A percentile compares a stretch with the other conserved stretches of the same genome.
These are phyloP conservation scores for Meyerozyma carpophila DNA, from an alignment of 1,139 yeast species.

Conservation along the genomic window DNA sequence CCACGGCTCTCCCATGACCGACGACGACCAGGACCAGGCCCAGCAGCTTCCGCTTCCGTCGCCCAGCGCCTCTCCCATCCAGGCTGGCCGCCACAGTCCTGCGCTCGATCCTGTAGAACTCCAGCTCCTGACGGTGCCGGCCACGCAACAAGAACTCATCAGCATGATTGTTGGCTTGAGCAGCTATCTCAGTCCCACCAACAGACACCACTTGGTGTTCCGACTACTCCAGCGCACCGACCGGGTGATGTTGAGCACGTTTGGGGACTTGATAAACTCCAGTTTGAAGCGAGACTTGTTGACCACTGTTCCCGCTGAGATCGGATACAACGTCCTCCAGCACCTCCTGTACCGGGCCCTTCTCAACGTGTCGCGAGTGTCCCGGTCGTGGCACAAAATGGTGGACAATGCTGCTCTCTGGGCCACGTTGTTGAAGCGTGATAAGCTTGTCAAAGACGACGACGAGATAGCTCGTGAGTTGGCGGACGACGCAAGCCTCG, in stretches of 20 bases:
- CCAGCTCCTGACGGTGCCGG: conserved; percentile 24
- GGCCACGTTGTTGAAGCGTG: conserved; percentile 50
- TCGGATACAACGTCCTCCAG: conserved; percentile 63
- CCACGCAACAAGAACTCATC: conserved; percentile 37
- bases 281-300: conserved; percentile 72
- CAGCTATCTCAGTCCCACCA: conserved; percentile 29
- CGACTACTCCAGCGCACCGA: conserved; percentile 60
- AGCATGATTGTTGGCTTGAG: conserved; percentile 32
- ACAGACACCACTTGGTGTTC: conserved; percentile 49
- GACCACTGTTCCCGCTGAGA: conserved; percentile 67
- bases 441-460: conserved; percentile 43
- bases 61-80: conserved; percentile 65
- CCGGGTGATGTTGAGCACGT: conserved; percentile 63
- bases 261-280: conserved; percentile 53
- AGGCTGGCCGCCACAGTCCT: conserved; percentile 17
- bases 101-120: conserved; percentile 19
- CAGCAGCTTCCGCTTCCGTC: conserved; percentile 58
- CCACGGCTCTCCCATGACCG: conserved; percentile 29
- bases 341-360: conserved; percentile 64
- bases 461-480: conserved; percentile 33
- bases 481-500: conserved; percentile 18
- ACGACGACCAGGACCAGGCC: conserved; percentile 23
- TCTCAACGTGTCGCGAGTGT: conserved; percentile 59
- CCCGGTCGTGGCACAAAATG: conserved; percentile 61
- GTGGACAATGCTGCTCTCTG: conserved; percentile 59